Conservation (phyloP, 352 stramenopile species). For the Phytophthora ramorum region DNA sequence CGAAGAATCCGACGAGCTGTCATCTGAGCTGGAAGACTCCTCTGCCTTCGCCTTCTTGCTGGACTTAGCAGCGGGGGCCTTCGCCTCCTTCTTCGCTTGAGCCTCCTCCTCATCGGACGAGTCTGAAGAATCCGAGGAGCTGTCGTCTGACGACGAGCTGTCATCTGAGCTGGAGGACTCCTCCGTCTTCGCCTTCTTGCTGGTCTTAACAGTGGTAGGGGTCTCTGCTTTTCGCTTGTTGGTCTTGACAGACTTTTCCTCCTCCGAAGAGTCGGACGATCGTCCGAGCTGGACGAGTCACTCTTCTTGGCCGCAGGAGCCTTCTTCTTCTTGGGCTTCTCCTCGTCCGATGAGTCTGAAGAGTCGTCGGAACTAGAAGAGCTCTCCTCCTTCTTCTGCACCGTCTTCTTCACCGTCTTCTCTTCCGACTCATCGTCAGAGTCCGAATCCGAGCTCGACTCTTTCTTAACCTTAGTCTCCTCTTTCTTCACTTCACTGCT, state of each 20-base stretch:
- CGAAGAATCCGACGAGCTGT: no score
- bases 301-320: slow-evolving; percentile 34
- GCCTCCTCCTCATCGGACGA: slow-evolving; percentile 56
- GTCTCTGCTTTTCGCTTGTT: slow-evolving; percentile 22
- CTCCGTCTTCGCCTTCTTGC: slow-evolving; percentile 51
- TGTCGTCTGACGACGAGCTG: slow-evolving; percentile 50
- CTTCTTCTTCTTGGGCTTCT: slow-evolving; percentile 32
- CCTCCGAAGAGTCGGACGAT: slow-evolving; percentile 33
- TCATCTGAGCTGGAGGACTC: slow-evolving; percentile 47
- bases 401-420: slow-evolving; percentile 8
- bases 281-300: slow-evolving; percentile 55
- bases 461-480: slow-evolving; percentile 35
- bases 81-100: slow-evolving; percentile 34
- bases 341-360: slow-evolving; percentile 28
- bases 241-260: no score
- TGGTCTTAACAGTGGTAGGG: slow-evolving; percentile 11
- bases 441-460: slow-evolving; percentile 51
- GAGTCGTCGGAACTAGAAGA: slow-evolving; percentile 15
- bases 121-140: slow-evolving; percentile 33
- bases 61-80: slow-evolving; percentile 6
- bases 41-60: slow-evolving; percentile 36
- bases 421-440: slow-evolving; percentile 60
- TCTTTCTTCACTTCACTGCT: slow-evolving; percentile 4
- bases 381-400: slow-evolving; percentile 40
- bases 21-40: slow-evolving; percentile 32